phyloP scores from a whole-genome alignment of 2,329 filamentous ascomycete genomes.

The Diplodia scrobiculata region DNA sequence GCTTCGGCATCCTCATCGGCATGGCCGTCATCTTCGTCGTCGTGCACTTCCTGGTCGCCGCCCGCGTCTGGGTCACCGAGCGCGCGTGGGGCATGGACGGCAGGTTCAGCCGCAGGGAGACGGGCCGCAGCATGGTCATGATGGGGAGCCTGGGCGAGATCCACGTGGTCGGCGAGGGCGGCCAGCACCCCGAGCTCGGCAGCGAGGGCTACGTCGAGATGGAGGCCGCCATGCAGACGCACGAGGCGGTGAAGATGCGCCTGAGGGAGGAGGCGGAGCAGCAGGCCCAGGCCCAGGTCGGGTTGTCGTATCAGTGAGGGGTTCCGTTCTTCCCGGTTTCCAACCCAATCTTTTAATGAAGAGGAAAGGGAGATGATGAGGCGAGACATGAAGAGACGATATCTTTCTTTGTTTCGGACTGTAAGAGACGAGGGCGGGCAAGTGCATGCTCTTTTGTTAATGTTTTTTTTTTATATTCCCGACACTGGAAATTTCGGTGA shows the following conservation, averaged over 20 bases:
- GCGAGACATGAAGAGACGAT: neutral
- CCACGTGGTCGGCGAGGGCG: neutral
- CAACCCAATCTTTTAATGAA: no score
- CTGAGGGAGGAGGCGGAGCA: slow-evolving; percentile 19
- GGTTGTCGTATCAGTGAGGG: neutral
- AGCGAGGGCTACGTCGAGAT: slow-evolving; percentile 14
- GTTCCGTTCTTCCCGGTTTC: neutral
- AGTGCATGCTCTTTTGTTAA: neutral
- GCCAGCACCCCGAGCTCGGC: neutral
- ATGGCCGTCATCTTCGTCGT: slow-evolving; percentile 47
- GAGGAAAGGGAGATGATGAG: no score
- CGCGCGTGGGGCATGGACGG: slow-evolving; percentile 47
- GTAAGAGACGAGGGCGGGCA: neutral
- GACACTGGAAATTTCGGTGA: neutral
- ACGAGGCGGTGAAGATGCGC: slow-evolving; percentile 9
- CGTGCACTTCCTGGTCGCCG: slow-evolving; percentile 46
- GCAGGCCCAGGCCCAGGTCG: slow-evolving; percentile 25
- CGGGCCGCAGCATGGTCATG: neutral
- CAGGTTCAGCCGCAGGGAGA: slow-evolving; percentile 37
- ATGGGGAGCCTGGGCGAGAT: neutral
- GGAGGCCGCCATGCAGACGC: slow-evolving; percentile 15
- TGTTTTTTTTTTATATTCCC: neutral
- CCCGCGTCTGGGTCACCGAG: slow-evolving; percentile 50
- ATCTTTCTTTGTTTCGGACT: neutral
- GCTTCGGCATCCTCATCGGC: slow-evolving; percentile 53